phyloP scores from a whole-genome alignment of 805 yeast species.

The Candida boleticola region DNA sequence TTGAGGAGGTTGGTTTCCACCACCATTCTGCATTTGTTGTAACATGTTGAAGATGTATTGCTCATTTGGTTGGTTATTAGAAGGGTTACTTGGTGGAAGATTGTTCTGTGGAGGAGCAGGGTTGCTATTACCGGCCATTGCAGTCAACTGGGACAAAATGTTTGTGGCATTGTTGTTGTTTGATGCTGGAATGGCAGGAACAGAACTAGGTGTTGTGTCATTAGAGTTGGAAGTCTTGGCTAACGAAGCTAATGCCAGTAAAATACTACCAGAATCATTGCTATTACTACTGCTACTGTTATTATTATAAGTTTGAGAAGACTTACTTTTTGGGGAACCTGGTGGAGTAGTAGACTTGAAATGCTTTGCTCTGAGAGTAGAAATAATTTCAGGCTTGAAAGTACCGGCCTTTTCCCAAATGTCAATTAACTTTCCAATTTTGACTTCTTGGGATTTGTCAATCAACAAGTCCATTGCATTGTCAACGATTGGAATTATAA shows the following conservation, averaged over 20 bases:
- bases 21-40: slow-evolving; percentile 45
- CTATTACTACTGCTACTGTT: slow-evolving; percentile 23
- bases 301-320: slow-evolving; percentile 9
- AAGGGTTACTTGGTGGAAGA: slow-evolving; percentile 10
- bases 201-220: slow-evolving; percentile 27
- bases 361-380: slow-evolving; percentile 54
- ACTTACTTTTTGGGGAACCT: slow-evolving; percentile 38
- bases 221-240: slow-evolving; percentile 46
- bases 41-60: slow-evolving; percentile 49
- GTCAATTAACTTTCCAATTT: slow-evolving; percentile 79
- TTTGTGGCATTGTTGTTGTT: slow-evolving; percentile 30
- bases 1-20: slow-evolving; percentile 2
- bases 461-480: slow-evolving; percentile 58
- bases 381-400: slow-evolving; percentile 57
- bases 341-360: slow-evolving; percentile 71
- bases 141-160: slow-evolving; percentile 44
- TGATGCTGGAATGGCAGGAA: slow-evolving; percentile 22
- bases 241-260: slow-evolving; percentile 68
- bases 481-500: slow-evolving; percentile 62
- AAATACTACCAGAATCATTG: slow-evolving; percentile 57
- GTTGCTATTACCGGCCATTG: slow-evolving; percentile 27
- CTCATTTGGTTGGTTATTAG: slow-evolving; percentile 18
- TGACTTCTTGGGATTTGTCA: slow-evolving; percentile 57
- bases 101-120: slow-evolving; percentile 12
- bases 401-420: slow-evolving; percentile 90